Evolutionary conservation across 768 basidiomycete species (phyloP).

Genomic region (Leccinum truebloodii): DNA sequence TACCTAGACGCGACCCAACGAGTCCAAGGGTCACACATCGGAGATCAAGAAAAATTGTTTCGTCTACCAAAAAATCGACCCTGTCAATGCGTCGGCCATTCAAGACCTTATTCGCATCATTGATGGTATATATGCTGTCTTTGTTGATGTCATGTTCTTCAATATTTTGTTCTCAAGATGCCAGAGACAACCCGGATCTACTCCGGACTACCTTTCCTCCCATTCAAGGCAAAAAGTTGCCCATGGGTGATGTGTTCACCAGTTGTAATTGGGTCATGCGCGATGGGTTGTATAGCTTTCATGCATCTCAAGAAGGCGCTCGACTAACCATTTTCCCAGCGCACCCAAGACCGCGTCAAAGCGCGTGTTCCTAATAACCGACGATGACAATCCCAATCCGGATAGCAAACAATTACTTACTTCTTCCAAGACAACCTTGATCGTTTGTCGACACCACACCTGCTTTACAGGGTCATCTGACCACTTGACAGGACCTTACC

Average conservation of each 20-base stretch:
- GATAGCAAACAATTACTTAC: slow-evolving; percentile 61
- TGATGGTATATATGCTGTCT: slow-evolving; percentile 54
- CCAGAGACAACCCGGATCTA: slow-evolving; percentile 60
- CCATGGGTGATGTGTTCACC: slow-evolving; percentile 88
- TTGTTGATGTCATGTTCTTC: neutral
- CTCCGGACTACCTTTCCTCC: slow-evolving; percentile 67
- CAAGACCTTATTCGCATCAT: slow-evolving; percentile 76
- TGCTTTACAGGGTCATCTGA: neutral
- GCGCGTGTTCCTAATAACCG: slow-evolving; percentile 90
- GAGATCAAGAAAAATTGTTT: slow-evolving; percentile 71
- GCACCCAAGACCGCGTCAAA: slow-evolving; percentile 90
- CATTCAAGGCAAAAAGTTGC: slow-evolving; percentile 53
- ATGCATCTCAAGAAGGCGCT: slow-evolving; percentile 17
- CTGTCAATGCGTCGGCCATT: slow-evolving; percentile 79
- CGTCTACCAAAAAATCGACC: slow-evolving; percentile 74
- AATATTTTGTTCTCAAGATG: slow-evolving; percentile 43
- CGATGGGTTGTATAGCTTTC: slow-evolving; percentile 58
- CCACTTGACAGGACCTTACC: slow-evolving; percentile 62
- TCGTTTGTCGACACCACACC: slow-evolving; percentile 43
- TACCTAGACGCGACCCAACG: slow-evolving; percentile 26
- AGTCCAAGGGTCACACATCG: slow-evolving; percentile 42
- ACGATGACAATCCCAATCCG: slow-evolving; percentile 52
- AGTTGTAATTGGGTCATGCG: slow-evolving; percentile 89
- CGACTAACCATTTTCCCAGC: slow-evolving; percentile 37
- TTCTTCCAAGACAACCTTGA: slow-evolving; percentile 70